Evolutionary conservation across 2,329 filamentous ascomycete species (phyloP).

Genomic region (Akanthomyces dipterigenus): DNA sequence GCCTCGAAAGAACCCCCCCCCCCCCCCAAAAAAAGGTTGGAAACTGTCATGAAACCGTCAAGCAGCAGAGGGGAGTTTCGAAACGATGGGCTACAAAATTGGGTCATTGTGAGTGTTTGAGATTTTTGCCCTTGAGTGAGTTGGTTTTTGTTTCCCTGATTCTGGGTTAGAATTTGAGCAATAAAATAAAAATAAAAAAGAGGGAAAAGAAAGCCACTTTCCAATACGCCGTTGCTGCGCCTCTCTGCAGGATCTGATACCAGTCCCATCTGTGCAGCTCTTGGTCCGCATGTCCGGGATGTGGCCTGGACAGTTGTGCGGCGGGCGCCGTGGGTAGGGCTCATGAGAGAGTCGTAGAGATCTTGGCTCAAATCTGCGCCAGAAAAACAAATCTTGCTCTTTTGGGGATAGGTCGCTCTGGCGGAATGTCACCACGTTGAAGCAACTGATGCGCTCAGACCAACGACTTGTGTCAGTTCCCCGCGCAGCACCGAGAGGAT

Average conservation of each 20-base stretch:
- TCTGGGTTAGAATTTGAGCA: too few species aligned
- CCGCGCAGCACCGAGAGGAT: not conserved
- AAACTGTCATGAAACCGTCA: not conserved
- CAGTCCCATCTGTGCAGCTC: not conserved
- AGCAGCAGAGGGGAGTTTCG: not conserved
- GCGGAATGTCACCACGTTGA: not conserved
- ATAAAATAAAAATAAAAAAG: too few species aligned
- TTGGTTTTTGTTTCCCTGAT: not conserved
- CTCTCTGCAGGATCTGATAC: not conserved
- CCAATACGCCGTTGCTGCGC: not conserved
- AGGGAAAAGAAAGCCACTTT: too few species aligned
- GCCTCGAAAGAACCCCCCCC: too few species aligned
- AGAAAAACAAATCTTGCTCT: too few species aligned
- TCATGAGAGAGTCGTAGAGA: not conserved
- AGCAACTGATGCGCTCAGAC: not conserved
- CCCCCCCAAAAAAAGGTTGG: not conserved
- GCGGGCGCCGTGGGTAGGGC: not conserved
- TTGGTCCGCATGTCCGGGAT: not conserved
- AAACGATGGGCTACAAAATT: not conserved
- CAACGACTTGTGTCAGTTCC: not conserved
- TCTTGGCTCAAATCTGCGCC: conserved; percentile 2
- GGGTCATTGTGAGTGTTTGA: not conserved
- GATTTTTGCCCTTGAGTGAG: not conserved
- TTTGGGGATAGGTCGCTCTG: not conserved
- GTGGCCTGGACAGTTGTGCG: not conserved